Evolutionary conservation across 768 basidiomycete genomes (phyloP).

Genomic region (Boletus speciosus): DNA sequence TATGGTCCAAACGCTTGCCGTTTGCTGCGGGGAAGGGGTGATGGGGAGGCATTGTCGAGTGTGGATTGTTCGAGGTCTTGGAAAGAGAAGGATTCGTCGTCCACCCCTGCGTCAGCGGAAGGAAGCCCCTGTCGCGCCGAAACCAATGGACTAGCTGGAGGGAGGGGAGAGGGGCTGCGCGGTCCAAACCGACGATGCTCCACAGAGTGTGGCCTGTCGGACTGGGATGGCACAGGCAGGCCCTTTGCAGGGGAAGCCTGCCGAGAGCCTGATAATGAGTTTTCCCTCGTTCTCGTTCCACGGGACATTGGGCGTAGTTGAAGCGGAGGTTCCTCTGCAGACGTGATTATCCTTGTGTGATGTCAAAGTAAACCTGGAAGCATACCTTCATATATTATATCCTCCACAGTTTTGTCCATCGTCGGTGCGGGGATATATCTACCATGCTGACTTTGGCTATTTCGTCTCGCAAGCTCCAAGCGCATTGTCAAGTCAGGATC

Average conservation of each 20-base stretch:
- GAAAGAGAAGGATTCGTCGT: constrained; percentile 35
- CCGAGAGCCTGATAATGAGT: constrained; percentile 46
- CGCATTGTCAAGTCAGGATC: constrained; percentile 76
- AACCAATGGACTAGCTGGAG: constrained; percentile 41
- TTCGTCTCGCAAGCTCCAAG: constrained; percentile 78
- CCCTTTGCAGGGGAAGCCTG: constrained; percentile 39
- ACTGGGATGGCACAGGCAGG: constrained; percentile 33
- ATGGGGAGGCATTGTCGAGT: constrained; percentile 34
- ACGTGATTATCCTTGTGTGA: not conserved
- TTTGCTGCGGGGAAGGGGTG: constrained; percentile 66
- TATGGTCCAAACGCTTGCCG: constrained; percentile 62
- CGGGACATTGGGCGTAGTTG: constrained; percentile 54
- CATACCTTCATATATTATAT: constrained; percentile 78
- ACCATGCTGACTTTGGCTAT: constrained; percentile 73
- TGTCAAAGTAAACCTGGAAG: constrained; percentile 1
- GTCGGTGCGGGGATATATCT: constrained; percentile 38
- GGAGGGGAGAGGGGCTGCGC: constrained; percentile 70
- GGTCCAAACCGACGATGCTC: constrained; percentile 70
- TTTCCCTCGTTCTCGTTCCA: constrained; percentile 40
- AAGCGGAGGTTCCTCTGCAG: constrained; percentile 57
- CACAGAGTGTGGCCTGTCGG: constrained; percentile 44
- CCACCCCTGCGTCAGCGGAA: constrained; percentile 45
- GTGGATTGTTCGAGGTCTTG: constrained; percentile 24
- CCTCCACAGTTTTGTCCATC: constrained; percentile 50
- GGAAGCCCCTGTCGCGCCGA: constrained; percentile 32